phyloP scores from a whole-genome alignment of 495 filamentous ascomycete species.

The Jackrogersella multiformis region DNA sequence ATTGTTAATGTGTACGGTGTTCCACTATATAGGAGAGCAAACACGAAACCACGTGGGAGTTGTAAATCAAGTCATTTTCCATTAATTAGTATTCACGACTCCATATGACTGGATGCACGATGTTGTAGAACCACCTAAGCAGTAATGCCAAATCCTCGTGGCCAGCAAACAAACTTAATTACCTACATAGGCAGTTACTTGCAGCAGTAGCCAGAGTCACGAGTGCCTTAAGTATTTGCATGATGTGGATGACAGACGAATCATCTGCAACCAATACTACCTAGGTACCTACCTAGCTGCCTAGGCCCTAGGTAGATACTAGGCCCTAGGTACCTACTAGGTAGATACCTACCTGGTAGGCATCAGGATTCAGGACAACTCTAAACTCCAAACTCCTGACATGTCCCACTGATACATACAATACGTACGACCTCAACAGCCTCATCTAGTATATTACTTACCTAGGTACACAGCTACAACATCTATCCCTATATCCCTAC shows the following conservation, averaged over 20 bases:
- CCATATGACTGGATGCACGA: too few relatives aligned
- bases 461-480: too few relatives aligned
- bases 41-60: background rate
- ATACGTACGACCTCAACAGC: background rate
- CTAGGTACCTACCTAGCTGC: too few relatives aligned
- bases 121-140: background rate
- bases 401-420: background rate
- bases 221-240: too few relatives aligned
- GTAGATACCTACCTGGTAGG: too few relatives aligned
- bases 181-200: background rate
- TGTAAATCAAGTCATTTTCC: conserved; percentile 2
- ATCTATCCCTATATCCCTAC: background rate
- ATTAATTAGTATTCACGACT: background rate
- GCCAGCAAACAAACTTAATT: background rate
- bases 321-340: too few relatives aligned
- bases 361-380: too few relatives aligned
- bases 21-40: background rate
- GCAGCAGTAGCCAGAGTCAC: too few relatives aligned
- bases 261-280: too few relatives aligned
- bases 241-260: too few relatives aligned
- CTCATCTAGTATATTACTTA: conserved; percentile 4
- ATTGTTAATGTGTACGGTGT: background rate
- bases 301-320: too few relatives aligned
- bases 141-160: background rate
- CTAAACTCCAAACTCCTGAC: background rate